Percentiles rank a stretch among this genome's conserved stretches.
Evolutionary conservation across 768 basidiomycete species (phyloP).

Genomic region (Roridomyces roridus): DNA sequence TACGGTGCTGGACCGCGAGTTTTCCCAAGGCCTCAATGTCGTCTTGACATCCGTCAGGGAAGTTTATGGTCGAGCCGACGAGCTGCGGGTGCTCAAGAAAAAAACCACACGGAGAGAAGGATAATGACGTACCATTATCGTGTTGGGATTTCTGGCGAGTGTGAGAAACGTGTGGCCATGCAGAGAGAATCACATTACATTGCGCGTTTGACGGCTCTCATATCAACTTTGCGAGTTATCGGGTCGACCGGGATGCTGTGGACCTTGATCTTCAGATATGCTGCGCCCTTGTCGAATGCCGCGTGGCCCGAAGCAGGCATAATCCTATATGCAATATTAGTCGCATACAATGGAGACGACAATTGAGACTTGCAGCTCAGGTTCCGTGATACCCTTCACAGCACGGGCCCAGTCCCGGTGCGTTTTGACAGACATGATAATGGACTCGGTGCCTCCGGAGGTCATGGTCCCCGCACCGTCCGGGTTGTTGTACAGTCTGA

Average conservation of each 20-base stretch:
- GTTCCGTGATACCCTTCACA: constrained; percentile 87
- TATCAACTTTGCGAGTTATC: constrained; percentile 76
- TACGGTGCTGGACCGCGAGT: constrained; percentile 74
- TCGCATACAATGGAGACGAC: not conserved
- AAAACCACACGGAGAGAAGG: not conserved
- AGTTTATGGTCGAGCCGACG: constrained; percentile 87
- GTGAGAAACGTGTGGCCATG: constrained; percentile 8
- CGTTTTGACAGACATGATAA: constrained; percentile 94
- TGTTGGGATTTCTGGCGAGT: constrained; percentile 74
- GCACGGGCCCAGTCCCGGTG: constrained; percentile 90
- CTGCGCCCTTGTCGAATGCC: constrained; percentile 92
- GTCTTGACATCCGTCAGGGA: constrained; percentile 87
- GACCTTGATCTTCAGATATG: constrained; percentile 89
- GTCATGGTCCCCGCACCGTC: constrained; percentile 92
- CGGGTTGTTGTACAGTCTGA: constrained; percentile 85
- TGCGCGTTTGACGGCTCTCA: constrained; percentile 80
- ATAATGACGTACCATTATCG: constrained; percentile 70
- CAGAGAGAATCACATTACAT: constrained; percentile 61
- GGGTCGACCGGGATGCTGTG: constrained; percentile 85
- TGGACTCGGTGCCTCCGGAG: constrained; percentile 94
- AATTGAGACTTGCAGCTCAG: constrained; percentile 77
- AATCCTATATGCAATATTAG: constrained; percentile 54
- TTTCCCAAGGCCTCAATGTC: constrained; percentile 80
- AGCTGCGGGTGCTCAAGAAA: constrained; percentile 49
- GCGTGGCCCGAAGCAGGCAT: constrained; percentile 88